Evolutionary conservation across 352 stramenopile genomes (phyloP).

Genomic region (Pythium grandisporangium): DNA sequence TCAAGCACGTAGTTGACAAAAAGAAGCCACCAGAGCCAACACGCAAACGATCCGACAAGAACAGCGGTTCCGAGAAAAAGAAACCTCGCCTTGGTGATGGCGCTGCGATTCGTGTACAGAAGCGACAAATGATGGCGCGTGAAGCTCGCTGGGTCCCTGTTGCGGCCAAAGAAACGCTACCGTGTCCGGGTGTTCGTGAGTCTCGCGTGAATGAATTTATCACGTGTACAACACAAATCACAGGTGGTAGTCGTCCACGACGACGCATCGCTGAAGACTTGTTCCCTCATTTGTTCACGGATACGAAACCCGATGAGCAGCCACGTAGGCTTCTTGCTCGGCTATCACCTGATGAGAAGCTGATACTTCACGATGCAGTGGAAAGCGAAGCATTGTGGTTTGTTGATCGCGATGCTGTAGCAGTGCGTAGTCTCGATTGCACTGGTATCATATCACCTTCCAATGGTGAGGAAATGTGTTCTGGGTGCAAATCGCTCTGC

Average conservation of each 20-base stretch:
- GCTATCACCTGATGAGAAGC: conserved; percentile 24
- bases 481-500: conserved; percentile 30
- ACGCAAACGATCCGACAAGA: no score
- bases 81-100: conserved; percentile 8
- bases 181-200: conserved; percentile 58
- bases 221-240: conserved; percentile 42
- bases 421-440: conserved; percentile 63
- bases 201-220: conserved; percentile 47
- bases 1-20: conserved; percentile 47
- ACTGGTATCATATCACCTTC: conserved; percentile 27
- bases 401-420: conserved; percentile 66
- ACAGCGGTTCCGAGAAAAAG: conserved; percentile 2
- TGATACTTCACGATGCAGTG: conserved; percentile 63
- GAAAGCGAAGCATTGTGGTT: conserved; percentile 71
- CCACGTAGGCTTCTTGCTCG: conserved; percentile 8
- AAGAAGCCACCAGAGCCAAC: conserved; percentile 14
- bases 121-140: conserved; percentile 39
- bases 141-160: conserved; percentile 53
- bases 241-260: conserved; percentile 46
- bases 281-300: conserved; percentile 47
- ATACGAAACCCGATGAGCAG: background rate
- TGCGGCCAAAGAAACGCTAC: conserved; percentile 22
- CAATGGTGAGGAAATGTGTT: conserved; percentile 32
- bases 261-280: conserved; percentile 63
- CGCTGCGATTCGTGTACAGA: conserved; percentile 11